Evolutionary conservation across 2,329 filamentous ascomycete genomes (phyloP), one percentile per base, ranked within the genome.

Genomic region (Ascosphaera apis): DNA sequence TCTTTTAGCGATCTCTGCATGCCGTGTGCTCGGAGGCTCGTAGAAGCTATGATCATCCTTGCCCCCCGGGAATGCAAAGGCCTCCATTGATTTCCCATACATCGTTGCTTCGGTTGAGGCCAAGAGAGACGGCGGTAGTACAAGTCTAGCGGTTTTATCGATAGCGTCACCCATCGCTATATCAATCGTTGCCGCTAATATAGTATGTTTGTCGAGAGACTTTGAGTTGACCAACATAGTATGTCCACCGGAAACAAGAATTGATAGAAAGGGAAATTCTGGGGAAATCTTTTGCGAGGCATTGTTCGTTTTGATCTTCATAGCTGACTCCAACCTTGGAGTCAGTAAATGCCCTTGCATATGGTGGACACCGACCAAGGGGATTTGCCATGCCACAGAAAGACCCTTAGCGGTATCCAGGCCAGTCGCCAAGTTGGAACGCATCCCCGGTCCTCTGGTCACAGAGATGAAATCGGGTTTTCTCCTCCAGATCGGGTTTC

Each of bases 261-360:
- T 63, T 0, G 80, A 84, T 23, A 93, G 61, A 52, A 92, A 92
- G 1, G 88, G 86, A 45, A 91, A 93, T 1, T 55, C 47, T 0
- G 76, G 77, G 48, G n/a, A 4, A 7, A 31, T 17, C 32, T 5
- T 41, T 44, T 36, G 4, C 7, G n/a, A 13, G 12, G 30, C 4
- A 13, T 12, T 7, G 16, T 12, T 12, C 4, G 41, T 36, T 17
- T 9, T 41, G 42, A 15, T 40, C 43, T 36, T 61, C 50, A 86
- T 54, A 3, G 78, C 77, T 21, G 62, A 57, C 3, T 76, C 73
- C 31, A 98, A 66, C 7, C 82, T 67, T 12, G 86, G 79, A 13
- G 88, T 95, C 42, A 98, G 59, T 13, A 88, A 77, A 54, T 98
- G 88, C 8, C 84, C 88, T 53, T 93, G 84, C 88, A 98, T 95